Percentiles rank a stretch among this genome's conserved stretches.
phyloP scores from a whole-genome alignment of 305 asterid genomes.

The Fraxinus sp. region DNA sequence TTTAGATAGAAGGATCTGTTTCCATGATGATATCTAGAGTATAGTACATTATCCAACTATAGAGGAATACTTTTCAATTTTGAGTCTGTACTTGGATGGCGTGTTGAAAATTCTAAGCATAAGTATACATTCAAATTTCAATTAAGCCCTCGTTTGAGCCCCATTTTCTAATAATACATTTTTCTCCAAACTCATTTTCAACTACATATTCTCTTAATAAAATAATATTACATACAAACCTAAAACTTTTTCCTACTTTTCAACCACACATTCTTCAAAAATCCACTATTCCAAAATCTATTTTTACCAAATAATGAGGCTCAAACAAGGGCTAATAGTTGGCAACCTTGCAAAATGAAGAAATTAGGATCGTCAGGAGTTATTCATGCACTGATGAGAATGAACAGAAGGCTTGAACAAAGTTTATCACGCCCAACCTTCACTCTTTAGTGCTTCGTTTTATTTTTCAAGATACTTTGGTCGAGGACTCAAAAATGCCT shows the following conservation, averaged over 20 bases:
- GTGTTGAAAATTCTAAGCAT: not conserved
- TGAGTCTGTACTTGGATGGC: not conserved
- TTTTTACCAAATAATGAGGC: no score
- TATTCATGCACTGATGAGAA: not conserved
- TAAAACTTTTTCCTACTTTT: no score
- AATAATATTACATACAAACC: no score
- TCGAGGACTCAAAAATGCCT: not conserved
- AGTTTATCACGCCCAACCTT: not conserved
- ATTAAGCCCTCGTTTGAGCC: not conserved
- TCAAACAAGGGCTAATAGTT: not conserved
- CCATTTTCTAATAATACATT: no score
- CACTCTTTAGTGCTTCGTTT: not conserved
- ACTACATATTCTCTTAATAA: no score
- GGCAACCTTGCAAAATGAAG: not conserved
- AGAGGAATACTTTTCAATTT: not conserved
- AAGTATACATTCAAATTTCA: not conserved
- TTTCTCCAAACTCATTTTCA: no score
- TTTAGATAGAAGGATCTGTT: not conserved
- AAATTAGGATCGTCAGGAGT: not conserved
- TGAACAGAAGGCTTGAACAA: not conserved
- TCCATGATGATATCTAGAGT: not conserved
- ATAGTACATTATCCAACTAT: not conserved
- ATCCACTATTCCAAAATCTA: no score
- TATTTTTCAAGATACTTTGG: not conserved
- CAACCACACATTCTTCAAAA: no score